Percentiles rank a stretch among this genome's conserved stretches.
phyloP scores from a whole-genome alignment of 1,284 basidiomycete species.

The Boletus semigastroideus region DNA sequence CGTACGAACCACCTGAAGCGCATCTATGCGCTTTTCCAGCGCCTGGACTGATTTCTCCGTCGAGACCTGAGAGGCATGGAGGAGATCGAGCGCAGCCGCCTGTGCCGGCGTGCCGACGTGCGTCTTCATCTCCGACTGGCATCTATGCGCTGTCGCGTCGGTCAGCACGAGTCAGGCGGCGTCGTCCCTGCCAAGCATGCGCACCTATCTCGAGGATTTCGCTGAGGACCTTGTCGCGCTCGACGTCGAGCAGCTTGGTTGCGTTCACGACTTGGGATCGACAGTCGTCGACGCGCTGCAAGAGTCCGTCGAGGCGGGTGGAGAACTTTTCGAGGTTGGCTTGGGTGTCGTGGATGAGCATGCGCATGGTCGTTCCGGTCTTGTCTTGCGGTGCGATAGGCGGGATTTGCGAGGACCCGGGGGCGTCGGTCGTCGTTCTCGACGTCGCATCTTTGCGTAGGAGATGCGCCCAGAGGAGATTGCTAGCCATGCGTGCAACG shows the following conservation, averaged over 20 bases:
- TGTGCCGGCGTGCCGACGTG: constrained; percentile 58
- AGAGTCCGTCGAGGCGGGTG: constrained; percentile 45
- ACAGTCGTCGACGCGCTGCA: constrained; percentile 40
- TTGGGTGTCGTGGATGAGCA: constrained; percentile 68
- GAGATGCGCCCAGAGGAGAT: constrained; percentile 51
- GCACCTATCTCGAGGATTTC: constrained; percentile 50
- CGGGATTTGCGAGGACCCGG: constrained; percentile 17
- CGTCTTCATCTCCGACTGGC: constrained; percentile 58
- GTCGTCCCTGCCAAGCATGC: background rate
- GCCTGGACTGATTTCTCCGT: constrained; percentile 42
- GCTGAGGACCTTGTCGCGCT: constrained; percentile 42
- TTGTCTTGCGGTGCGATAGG: constrained; percentile 58
- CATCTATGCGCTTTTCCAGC: constrained; percentile 56
- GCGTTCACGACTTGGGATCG: constrained; percentile 44
- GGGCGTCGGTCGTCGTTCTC: constrained; percentile 11
- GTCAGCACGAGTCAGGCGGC: background rate
- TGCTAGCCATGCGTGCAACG: constrained; percentile 15
- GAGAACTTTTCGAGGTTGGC: constrained; percentile 62
- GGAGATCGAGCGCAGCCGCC: constrained; percentile 38
- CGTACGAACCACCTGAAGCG: constrained; percentile 48
- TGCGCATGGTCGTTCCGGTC: constrained; percentile 60
- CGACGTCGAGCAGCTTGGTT: constrained; percentile 45
- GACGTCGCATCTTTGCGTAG: constrained; percentile 40
- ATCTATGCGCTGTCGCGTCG: constrained; percentile 49
- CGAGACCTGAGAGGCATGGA: constrained; percentile 41